These are phyloP conservation scores for Osmanthus fragrans DNA, from an alignment of 257 asterid species.

Conservation along the genomic window DNA sequence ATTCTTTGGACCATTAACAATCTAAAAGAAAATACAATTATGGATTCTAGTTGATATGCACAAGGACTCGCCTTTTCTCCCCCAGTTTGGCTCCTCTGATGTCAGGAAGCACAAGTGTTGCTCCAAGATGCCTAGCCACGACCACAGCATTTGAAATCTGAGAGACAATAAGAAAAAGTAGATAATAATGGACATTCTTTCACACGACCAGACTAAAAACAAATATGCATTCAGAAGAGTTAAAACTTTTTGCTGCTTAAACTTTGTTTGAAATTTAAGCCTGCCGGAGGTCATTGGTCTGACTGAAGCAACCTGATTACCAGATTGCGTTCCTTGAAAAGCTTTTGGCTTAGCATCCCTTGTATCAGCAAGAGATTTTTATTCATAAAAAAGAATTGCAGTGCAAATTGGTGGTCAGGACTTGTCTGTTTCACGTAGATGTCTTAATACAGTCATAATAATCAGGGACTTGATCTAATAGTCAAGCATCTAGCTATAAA, in stretches of 20 bases:
- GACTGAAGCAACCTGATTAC: too few species aligned
- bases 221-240: background rate
- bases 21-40: background rate
- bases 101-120: slow-evolving; percentile 62
- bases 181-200: background rate
- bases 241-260: background rate
- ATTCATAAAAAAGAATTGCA: background rate
- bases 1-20: background rate
- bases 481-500: background rate
- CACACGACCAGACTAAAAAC: background rate
- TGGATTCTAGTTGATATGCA: background rate
- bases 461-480: background rate
- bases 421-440: background rate
- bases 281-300: too few species aligned
- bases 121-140: slow-evolving; percentile 63
- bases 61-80: slow-evolving; percentile 35
- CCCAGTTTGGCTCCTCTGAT: slow-evolving; percentile 37
- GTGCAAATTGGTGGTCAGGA: background rate
- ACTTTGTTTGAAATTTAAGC: background rate
- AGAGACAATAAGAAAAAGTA: background rate
- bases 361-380: background rate
- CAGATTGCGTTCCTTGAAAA: too few species aligned
- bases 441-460: background rate
- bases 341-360: background rate
- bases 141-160: slow-evolving; percentile 64